Percentiles rank a stretch among this genome's conserved stretches.
Evolutionary conservation across 1,284 basidiomycete species (phyloP).

Genomic region (Leccinum subrobustum): DNA sequence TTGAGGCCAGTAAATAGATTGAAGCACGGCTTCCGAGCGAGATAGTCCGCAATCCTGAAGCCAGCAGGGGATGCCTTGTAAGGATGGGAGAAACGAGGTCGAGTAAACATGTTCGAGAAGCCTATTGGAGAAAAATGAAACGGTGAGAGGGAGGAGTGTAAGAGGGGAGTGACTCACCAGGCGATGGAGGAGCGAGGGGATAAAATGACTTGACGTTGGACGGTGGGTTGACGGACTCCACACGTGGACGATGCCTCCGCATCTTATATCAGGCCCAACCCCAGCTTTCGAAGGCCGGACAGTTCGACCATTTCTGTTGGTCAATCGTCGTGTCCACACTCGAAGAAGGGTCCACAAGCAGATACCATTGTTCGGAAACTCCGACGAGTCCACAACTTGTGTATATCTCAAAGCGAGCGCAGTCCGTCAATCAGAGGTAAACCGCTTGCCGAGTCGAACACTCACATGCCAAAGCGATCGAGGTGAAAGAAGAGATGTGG

Average conservation of each 20-base stretch:
- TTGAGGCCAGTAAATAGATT: slow-evolving; percentile 16
- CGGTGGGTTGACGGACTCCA: not conserved
- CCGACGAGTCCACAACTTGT: slow-evolving; percentile 14
- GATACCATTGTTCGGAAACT: slow-evolving; percentile 21
- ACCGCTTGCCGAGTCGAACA: slow-evolving; percentile 1
- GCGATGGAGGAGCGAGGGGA: not conserved
- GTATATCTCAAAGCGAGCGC: not conserved
- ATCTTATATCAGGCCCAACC: slow-evolving; percentile 19
- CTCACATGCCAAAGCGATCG: slow-evolving; percentile 10
- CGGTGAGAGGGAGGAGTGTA: not conserved
- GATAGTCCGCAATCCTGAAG: slow-evolving; percentile 21
- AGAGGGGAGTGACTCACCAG: not conserved
- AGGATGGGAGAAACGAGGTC: slow-evolving; percentile 12
- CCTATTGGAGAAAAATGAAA: not conserved
- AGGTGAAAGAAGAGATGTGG: not conserved
- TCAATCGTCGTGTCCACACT: slow-evolving; percentile 6
- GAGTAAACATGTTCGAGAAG: slow-evolving; percentile 22
- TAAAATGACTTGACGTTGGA: not conserved
- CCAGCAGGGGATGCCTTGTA: slow-evolving; percentile 27
- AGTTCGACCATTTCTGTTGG: slow-evolving; percentile 8
- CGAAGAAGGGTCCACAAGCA: not conserved
- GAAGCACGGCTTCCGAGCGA: slow-evolving; percentile 22
- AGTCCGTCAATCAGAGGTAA: not conserved
- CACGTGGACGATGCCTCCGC: not conserved
- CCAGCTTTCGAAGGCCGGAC: slow-evolving; percentile 1